Conservation (phyloP, 2,329 filamentous ascomycete genomes). For the Pseudocercospora musae region DNA sequence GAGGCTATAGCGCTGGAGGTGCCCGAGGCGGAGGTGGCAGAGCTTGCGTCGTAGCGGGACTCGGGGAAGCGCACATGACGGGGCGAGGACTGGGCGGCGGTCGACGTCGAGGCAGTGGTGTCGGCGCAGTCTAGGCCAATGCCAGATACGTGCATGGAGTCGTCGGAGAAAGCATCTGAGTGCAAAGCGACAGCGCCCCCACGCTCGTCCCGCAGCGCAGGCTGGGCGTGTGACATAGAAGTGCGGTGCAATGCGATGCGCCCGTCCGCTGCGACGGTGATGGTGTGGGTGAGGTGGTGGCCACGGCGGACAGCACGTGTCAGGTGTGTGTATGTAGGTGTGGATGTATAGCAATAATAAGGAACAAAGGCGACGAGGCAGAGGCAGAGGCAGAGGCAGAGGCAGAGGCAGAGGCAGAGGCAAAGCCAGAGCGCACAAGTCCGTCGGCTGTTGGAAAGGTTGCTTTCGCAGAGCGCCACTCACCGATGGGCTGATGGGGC, state of each 20-base stretch:
- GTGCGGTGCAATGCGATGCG: constrained; percentile 1
- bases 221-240: constrained; percentile 23
- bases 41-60: constrained; percentile 11
- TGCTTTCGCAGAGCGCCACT: constrained; percentile 3
- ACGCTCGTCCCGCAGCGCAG: constrained; percentile 22
- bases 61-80: constrained; percentile 37
- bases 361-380: not conserved
- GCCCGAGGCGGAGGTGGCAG: constrained; percentile 28
- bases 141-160: constrained; percentile 21
- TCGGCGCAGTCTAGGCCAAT: constrained; percentile 19
- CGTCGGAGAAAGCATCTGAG: constrained; percentile 24
- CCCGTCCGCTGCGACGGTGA: not conserved
- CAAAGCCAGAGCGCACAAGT: not conserved
- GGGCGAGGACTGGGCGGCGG: constrained; percentile 29
- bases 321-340: constrained; percentile 1
- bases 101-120: constrained; percentile 10
- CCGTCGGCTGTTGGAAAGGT: constrained; percentile 2
- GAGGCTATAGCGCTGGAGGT: constrained; percentile 44
- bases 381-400: not conserved
- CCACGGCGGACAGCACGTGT: constrained; percentile 12
- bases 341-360: not conserved
- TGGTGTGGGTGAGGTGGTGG: not conserved
- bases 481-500: not conserved
- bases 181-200: constrained; percentile 16
- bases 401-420: not conserved